phyloP scores from a whole-genome alignment of 2,329 filamentous ascomycete genomes.

The Hypoxylon sp. region DNA sequence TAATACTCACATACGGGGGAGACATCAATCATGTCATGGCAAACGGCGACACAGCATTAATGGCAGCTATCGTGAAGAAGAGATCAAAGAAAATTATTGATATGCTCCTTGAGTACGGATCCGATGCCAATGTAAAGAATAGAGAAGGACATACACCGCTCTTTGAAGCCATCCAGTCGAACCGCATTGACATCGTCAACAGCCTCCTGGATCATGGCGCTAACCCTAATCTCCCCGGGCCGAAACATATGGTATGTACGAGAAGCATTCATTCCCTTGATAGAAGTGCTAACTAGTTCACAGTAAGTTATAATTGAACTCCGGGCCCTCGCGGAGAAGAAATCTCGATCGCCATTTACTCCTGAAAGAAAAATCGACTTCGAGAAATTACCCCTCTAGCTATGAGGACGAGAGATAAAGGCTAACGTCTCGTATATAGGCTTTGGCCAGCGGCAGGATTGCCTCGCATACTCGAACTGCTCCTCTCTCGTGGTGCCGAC shows the following conservation, averaged over 20 bases:
- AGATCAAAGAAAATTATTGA: conserved; percentile 59
- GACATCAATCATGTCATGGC: conserved; percentile 68
- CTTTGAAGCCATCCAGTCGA: conserved; percentile 64
- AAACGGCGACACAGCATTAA: conserved; percentile 73
- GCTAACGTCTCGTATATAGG: conserved; percentile 26
- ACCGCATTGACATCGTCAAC: conserved; percentile 63
- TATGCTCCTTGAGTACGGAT: conserved; percentile 61
- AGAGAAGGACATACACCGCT: conserved; percentile 65
- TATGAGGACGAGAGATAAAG: background rate
- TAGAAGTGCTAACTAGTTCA: conserved; percentile 1
- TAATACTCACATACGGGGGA: conserved; percentile 74
- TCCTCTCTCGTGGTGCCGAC: conserved; percentile 73
- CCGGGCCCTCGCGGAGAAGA: background rate
- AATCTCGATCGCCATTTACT: background rate
- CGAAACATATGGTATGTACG: conserved; percentile 76
- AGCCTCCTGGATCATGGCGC: conserved; percentile 71
- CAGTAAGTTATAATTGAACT: conserved; percentile 19
- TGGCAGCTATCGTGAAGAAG: conserved; percentile 72
- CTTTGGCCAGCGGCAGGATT: conserved; percentile 41
- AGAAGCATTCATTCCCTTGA: background rate
- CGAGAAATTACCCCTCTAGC: background rate
- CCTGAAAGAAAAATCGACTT: background rate
- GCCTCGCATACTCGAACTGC: conserved; percentile 55
- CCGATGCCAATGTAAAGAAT: conserved; percentile 67
- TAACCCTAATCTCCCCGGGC: conserved; percentile 77